Conservation (phyloP, 1,284 basidiomycete genomes). For the Microbotryum saponariae region DNA sequence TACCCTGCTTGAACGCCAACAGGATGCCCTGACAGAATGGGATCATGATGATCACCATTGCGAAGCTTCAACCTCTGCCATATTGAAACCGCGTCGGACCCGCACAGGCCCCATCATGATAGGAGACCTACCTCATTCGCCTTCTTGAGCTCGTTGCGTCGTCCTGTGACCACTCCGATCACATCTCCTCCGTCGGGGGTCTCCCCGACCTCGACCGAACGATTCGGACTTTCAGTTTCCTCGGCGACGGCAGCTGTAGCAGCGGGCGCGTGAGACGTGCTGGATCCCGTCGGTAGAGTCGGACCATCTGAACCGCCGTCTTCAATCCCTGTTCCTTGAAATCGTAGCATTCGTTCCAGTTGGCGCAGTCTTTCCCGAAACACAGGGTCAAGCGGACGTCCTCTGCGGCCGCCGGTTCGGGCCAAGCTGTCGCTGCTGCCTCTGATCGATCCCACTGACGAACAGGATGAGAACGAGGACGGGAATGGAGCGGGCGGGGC, state of each 20-base stretch:
- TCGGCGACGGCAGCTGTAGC: too few relatives aligned
- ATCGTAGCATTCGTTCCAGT: neutral
- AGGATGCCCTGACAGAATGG: slow-evolving; percentile 14
- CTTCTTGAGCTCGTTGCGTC: slow-evolving; percentile 16
- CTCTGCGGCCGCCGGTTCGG: neutral
- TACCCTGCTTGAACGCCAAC: slow-evolving; percentile 29
- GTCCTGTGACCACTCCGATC: neutral
- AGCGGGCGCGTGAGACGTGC: too few relatives aligned
- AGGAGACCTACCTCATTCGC: slow-evolving; percentile 18
- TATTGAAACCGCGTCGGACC: neutral
- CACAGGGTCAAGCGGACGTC: neutral
- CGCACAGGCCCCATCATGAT: neutral
- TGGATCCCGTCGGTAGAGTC: too few relatives aligned
- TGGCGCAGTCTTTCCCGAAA: neutral
- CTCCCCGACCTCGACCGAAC: too few relatives aligned
- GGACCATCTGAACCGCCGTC: too few relatives aligned
- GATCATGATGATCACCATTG: too few relatives aligned
- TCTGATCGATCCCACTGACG: neutral
- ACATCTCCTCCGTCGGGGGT: too few relatives aligned
- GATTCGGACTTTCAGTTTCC: too few relatives aligned
- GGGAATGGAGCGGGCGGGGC: neutral
- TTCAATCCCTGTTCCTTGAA: too few relatives aligned
- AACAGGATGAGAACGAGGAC: neutral
- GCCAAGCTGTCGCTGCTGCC: neutral
- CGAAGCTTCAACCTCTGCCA: neutral